Evolutionary conservation across 192 early-diverging fungal species (phyloP).

Genomic region (Mortierella claussenii): DNA sequence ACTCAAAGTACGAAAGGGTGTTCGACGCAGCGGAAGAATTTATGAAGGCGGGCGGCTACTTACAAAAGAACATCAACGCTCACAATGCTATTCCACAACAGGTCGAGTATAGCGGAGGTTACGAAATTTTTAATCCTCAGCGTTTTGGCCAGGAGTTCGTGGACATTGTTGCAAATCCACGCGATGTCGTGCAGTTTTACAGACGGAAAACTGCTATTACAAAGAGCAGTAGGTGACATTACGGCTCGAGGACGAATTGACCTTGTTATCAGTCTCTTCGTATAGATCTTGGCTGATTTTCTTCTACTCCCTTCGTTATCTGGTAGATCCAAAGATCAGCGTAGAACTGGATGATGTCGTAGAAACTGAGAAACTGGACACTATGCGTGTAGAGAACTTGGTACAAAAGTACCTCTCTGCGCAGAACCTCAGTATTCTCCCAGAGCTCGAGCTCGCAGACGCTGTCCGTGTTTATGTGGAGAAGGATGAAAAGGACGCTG

Average conservation of each 20-base stretch:
- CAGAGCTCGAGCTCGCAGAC: constrained; percentile 81
- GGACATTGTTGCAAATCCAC: constrained; percentile 86
- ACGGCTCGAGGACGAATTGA: too few species aligned
- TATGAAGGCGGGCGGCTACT: too few species aligned
- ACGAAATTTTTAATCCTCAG: constrained; percentile 84
- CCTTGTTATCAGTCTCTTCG: too few species aligned
- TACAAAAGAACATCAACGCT: too few species aligned
- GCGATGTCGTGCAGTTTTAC: constrained; percentile 87
- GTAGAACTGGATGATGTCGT: constrained; percentile 29
- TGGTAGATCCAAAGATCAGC: constrained; percentile 18
- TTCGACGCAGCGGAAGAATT: background rate
- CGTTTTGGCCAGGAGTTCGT: constrained; percentile 86
- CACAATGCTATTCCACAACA: constrained; percentile 1
- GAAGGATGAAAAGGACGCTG: constrained; percentile 88
- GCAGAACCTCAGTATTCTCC: constrained; percentile 72
- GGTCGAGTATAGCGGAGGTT: constrained; percentile 91
- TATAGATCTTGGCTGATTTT: too few species aligned
- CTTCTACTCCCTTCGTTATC: background rate
- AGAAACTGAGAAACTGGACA: constrained; percentile 69
- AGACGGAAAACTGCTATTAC: constrained; percentile 57
- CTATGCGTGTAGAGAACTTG: constrained; percentile 77
- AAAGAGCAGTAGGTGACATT: constrained; percentile 23
- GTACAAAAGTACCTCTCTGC: constrained; percentile 77
- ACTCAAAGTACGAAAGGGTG: constrained; percentile 55
- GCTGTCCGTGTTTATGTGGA: constrained; percentile 82